Evolutionary conservation across 352 stramenopile genomes (phyloP).

Genomic region (Blastocystis sp.): DNA sequence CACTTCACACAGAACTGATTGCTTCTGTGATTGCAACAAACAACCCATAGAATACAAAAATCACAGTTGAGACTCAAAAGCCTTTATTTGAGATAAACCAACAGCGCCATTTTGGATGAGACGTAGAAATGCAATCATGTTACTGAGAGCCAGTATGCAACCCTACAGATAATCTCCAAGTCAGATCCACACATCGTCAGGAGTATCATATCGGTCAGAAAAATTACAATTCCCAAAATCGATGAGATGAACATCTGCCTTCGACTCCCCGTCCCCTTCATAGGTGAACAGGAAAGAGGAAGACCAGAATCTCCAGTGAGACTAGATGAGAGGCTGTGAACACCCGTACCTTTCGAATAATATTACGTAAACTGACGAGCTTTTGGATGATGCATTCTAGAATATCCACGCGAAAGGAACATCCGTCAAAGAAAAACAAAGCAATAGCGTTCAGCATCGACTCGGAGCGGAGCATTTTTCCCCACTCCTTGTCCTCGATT

Average conservation of each 20-base stretch:
- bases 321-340: neutral
- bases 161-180: neutral
- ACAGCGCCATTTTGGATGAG: constrained; percentile 15
- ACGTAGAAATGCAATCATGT: constrained; percentile 8
- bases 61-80: neutral
- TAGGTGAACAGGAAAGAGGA: constrained; percentile 44
- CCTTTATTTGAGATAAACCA: neutral
- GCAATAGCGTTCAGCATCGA: neutral
- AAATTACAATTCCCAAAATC: constrained; percentile 61
- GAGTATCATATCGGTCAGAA: constrained; percentile 13
- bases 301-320: constrained; percentile 45
- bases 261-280: neutral
- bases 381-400: neutral
- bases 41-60: neutral
- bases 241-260: constrained; percentile 45
- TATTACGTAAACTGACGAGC: neutral
- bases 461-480: neutral
- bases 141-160: constrained; percentile 27
- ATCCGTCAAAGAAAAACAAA: constrained; percentile 18
- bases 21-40: neutral
- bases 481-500: constrained; percentile 2
- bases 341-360: neutral
- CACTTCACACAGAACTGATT: neutral
- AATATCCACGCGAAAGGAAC: neutral
- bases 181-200: neutral